Base-by-base conservation (phyloP, 192 early-diverging fungal genomes). In the Coemansia sp. region DNA sequence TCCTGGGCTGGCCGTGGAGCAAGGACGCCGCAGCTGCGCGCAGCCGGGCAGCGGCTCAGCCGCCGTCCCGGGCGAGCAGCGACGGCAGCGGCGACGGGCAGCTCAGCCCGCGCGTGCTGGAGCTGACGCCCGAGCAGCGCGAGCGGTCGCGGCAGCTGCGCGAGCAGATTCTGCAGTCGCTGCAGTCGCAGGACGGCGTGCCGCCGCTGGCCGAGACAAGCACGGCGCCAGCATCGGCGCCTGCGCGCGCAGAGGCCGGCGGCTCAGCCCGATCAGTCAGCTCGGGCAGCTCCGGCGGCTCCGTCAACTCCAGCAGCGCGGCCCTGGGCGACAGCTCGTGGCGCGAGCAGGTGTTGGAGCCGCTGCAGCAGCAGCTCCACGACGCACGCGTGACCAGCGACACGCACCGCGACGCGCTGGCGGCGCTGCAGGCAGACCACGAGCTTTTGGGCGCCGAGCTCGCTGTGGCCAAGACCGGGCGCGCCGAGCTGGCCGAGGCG, bases 1-100 rank as follows among this genome's bases (percentile, higher is more conserved):
- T 75, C 23, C 51, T 75, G 27, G 71, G 64, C 29, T 75, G 71
- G 71, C 71, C 60, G 6, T 75, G 71, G 71, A 31, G 46, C 60
- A 74, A 58, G 21, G 58, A 74, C 49, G 6, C 21, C 25, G 25
- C 15, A 4, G 14, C 39, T 12, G 47, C 15, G 11, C n/a, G 8
- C 20, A 15, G 32, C 23, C 8, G 40, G 23, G 19, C 9, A 23
- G 11, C n/a, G 28, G 15, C 27, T 19, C 9, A 19, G 19, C 21
- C 48, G 48, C 31, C 21, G 23, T 7, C 15, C 9, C 14, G n/a
- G 21, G n/a, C 14, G 5, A 41, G n/a, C 35, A 10, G 29, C 36
- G 35, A 53, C 11, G 36, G 28, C 8, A 48, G 26, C 35, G 5
- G 60, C 12, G 9, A 17, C 43, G 23, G 55, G 15, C 42, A 31